Evolutionary conservation across 1,139 yeast species (phyloP), one percentile per base, ranked within the genome.

Genomic region (Spathaspora sp.): DNA sequence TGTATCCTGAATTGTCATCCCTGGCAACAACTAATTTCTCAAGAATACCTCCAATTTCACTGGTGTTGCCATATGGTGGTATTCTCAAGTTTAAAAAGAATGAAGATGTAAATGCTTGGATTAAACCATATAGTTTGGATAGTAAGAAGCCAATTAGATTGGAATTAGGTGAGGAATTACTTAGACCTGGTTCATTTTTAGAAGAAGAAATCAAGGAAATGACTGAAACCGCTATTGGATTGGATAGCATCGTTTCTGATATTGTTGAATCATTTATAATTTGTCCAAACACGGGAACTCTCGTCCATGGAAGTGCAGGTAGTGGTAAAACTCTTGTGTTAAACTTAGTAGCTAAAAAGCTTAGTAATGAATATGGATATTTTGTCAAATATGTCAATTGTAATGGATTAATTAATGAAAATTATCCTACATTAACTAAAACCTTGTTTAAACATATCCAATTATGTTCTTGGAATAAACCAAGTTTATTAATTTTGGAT

Each of bases 381-480:
- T 78, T 74, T 51, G 59, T 68, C 17, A 74, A 74, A 50, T 65
- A 62, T 23, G 64, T 82, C 2, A 69, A 77, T 33, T 84, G 67
- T 80, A 95, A 67, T 74, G 76, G 57, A 46, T 68, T 54, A 54
- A 77, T 64, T 78, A 85, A 81, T 51, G 91, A 86, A 53, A 67
- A 60, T 27, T 67, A 78, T 18, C 75, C 74, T 7, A 10, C 20
- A 10, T 17, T 37, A 15, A 33, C 24, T 20, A 25, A 26, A 11
- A 34, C n/a, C n/a, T 51, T 46, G 29, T 47, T 43, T 39, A 76
- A 75, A 41, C 73, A 82, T 70, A 60, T 86, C 23, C 77, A 78
- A 41, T 79, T 78, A 48, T 82, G 91, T 31, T 73, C 86, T 18
- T 89, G 97, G 96, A 80, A 82, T 58, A 75, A 86, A 23, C 97